Evolutionary conservation across 225 moss, liverwort and hornwort genomes (phyloP), one percentile per base, ranked within the genome.

Genomic region (Pleurozium schreberi): DNA sequence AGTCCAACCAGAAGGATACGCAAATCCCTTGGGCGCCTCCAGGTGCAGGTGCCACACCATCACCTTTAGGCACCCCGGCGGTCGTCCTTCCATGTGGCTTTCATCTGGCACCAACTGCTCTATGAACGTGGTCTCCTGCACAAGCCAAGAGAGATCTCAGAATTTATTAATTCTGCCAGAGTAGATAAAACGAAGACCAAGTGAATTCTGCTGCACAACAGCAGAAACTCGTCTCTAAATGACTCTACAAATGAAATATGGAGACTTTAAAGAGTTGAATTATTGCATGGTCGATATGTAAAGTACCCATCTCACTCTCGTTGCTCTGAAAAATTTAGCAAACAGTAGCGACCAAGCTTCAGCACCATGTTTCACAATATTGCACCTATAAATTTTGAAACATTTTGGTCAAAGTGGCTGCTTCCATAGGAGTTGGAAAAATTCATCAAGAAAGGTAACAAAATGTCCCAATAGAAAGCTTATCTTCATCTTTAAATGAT

Each of bases 71-170:
- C 99, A 99, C 75, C 97, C 96, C 78, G 91, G 94, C 25, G 99
- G 96, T 23, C 95, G 89, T 84, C 97, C 99, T 81, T 97, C 96
- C 99, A 99, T 99, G 84, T 94, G 93, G 69, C 93, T 96, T 81
- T 99, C 99, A 88, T 99, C 99, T 74, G 97, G 96, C 85, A 99
- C 96, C 62, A 99, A 93, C 89, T 99, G 99, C 92, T 99, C 97
- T 70, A 99, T 96, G 80, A 99, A 96, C 40, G 96, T 95, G 59
- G 99, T 96, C 91, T 96, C 99, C 99, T 99, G 96, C 70, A 93
- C 87, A 93, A 73, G 33, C 47, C 82, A 91, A 62, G 77, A 30
- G 42, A 71, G 71, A 84, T 45, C 50, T 75, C 77, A 88, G n/a
- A 87, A 71, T 75, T 55, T 50, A 61, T 8, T 60, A 30, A 40